Percentiles rank a stretch among this genome's conserved stretches.
phyloP scores from a whole-genome alignment of 768 basidiomycete genomes.

The Boletus subparvulus region DNA sequence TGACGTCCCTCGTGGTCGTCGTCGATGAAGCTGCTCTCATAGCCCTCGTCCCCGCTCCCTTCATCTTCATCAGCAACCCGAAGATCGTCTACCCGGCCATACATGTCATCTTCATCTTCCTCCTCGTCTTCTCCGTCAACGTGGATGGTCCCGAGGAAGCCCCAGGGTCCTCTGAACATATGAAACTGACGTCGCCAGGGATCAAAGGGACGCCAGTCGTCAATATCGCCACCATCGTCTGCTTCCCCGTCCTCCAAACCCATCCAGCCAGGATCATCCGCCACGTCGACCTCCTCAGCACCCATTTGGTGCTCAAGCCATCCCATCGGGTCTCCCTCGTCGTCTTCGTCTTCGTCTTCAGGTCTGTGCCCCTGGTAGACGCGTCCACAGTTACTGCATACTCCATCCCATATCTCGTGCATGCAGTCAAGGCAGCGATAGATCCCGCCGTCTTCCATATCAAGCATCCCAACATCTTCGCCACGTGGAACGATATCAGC shows the following conservation, averaged over 20 bases:
- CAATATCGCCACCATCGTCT: constrained; percentile 32
- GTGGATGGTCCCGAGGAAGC: constrained; percentile 16
- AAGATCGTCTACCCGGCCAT: constrained; percentile 1
- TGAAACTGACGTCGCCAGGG: constrained; percentile 19
- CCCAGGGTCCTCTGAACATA: constrained; percentile 19
- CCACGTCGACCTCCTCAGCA: constrained; percentile 31
- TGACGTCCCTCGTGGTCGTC: constrained; percentile 31
- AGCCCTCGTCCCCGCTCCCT: constrained; percentile 38
- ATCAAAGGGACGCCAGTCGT: constrained; percentile 16
- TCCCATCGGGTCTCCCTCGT: constrained; percentile 32
- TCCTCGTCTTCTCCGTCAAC: constrained; percentile 29
- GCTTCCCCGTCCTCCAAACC: constrained; percentile 34
- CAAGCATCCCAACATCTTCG: constrained; percentile 59
- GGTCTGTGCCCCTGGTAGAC: constrained; percentile 53
- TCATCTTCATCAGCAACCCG: constrained; percentile 16
- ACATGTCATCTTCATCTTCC: constrained; percentile 9
- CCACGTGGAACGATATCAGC: constrained; percentile 21
- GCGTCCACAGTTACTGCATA: constrained; percentile 62
- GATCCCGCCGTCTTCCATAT: constrained; percentile 74
- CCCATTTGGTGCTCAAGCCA: constrained; percentile 40
- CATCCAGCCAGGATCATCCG: constrained; percentile 34
- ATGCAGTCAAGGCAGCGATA: constrained; percentile 73
- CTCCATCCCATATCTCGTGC: constrained; percentile 74
- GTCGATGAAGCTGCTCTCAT: constrained; percentile 59
- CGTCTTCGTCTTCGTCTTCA: constrained; percentile 26